Conservation (phyloP, 2,329 filamentous ascomycete genomes). For the Simplicillium sp. region DNA sequence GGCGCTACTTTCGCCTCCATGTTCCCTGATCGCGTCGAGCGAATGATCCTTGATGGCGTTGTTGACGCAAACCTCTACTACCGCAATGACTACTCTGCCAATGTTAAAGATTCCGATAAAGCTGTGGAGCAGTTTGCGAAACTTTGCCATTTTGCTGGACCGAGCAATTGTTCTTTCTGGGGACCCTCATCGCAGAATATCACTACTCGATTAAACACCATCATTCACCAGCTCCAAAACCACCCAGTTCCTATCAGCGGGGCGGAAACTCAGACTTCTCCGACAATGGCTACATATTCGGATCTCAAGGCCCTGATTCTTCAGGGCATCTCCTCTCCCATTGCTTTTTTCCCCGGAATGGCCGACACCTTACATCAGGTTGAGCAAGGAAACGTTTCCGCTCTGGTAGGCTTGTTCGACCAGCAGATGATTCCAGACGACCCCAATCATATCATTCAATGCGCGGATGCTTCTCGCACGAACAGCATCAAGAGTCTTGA, state of each 20-base stretch:
- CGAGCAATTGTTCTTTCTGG: conserved; percentile 18
- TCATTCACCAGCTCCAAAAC: conserved; percentile 15
- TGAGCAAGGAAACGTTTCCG: conserved; percentile 16
- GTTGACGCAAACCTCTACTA: conserved; percentile 15
- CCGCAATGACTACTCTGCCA: conserved; percentile 13
- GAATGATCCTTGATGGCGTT: conserved; percentile 23
- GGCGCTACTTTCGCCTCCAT: conserved; percentile 23
- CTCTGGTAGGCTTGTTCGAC: conserved; percentile 13
- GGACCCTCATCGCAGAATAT: conserved; percentile 16
- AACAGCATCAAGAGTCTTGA: conserved; percentile 18
- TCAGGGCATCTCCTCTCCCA: conserved; percentile 12
- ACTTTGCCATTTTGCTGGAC: conserved; percentile 15
- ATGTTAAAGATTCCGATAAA: conserved; percentile 13
- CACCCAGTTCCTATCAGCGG: conserved; percentile 15
- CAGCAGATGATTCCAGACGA: conserved; percentile 9
- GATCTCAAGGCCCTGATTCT: conserved; percentile 18
- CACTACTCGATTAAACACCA: conserved; percentile 13
- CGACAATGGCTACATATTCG: conserved; percentile 16
- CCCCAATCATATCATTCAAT: conserved; percentile 13
- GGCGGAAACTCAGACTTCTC: conserved; percentile 8
- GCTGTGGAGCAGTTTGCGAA: conserved; percentile 11
- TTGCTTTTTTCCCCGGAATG: conserved; percentile 14
- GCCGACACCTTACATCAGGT: conserved; percentile 16
- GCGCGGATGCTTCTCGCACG: conserved; percentile 17
- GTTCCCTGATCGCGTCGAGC: conserved; percentile 27